Evolutionary conservation across 2,329 filamentous ascomycete genomes (phyloP).

Genomic region (Diaporthe capsici): DNA sequence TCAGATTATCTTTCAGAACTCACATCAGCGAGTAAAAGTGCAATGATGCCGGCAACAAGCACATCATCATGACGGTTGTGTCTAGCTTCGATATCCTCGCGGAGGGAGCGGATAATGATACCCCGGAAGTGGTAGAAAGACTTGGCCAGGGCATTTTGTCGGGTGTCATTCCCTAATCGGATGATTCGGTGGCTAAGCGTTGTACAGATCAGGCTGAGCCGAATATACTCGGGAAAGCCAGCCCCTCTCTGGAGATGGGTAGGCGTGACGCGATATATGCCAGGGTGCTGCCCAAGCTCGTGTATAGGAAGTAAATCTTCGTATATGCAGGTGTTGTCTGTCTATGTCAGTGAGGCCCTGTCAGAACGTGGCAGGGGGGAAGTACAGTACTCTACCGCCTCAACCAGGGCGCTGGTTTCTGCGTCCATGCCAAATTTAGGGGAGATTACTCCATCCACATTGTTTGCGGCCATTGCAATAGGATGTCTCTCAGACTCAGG

Average conservation of each 20-base stretch:
- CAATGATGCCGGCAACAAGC: not conserved
- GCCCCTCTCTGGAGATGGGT: not conserved
- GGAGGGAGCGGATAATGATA: not conserved
- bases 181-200: conserved; percentile 14
- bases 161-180: not conserved
- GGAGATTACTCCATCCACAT: no score
- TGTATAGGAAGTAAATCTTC: not conserved
- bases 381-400: conserved; percentile 17
- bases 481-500: not conserved
- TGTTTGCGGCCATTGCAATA: no score
- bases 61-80: not conserved
- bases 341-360: not conserved
- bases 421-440: not conserved
- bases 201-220: conserved; percentile 4
- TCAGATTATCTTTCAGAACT: not conserved
- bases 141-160: not conserved
- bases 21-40: conserved; percentile 10
- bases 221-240: not conserved
- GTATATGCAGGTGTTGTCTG: conserved; percentile 4
- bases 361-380: no score
- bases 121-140: conserved; percentile 7
- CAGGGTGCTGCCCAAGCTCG: conserved; percentile 7
- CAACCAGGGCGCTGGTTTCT: not conserved
- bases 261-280: not conserved
- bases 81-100: not conserved